These are phyloP conservation scores for Beauveria brongniartii DNA, from an alignment of 2,329 filamentous ascomycete genomes.

Conservation along the genomic window DNA sequence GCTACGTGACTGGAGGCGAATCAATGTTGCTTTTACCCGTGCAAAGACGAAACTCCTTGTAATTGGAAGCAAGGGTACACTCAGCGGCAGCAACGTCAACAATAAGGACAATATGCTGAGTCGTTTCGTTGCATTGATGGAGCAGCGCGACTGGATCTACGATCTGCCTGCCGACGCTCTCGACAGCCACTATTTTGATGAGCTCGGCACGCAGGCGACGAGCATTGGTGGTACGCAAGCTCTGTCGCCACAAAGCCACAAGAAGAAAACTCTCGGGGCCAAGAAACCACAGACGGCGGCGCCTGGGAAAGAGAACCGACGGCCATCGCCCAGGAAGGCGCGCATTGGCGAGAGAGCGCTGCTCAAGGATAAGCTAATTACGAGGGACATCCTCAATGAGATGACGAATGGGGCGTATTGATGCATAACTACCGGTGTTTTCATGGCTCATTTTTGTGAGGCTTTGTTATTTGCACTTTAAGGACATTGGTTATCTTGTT, in stretches of 20 bases:
- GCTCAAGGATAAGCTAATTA: slow-evolving; percentile 57
- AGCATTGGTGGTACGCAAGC: slow-evolving; percentile 14
- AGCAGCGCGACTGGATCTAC: slow-evolving; percentile 69
- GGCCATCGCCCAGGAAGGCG: slow-evolving; percentile 43
- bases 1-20: slow-evolving; percentile 81
- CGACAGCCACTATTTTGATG: slow-evolving; percentile 61
- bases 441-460: neutral
- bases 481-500: neutral
- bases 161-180: slow-evolving; percentile 59
- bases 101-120: slow-evolving; percentile 68
- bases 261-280: slow-evolving; percentile 13
- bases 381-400: slow-evolving; percentile 74
- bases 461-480: neutral
- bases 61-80: slow-evolving; percentile 70
- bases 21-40: slow-evolving; percentile 92
- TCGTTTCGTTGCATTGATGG: slow-evolving; percentile 69
- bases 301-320: slow-evolving; percentile 36
- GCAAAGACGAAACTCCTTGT: slow-evolving; percentile 89
- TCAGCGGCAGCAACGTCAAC: slow-evolving; percentile 50
- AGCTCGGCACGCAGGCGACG: slow-evolving; percentile 41
- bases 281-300: slow-evolving; percentile 14
- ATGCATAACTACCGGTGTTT: slow-evolving; percentile 11
- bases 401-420: slow-evolving; percentile 40
- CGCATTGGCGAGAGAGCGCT: slow-evolving; percentile 55
- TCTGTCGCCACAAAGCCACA: slow-evolving; percentile 20